Evolutionary conservation across 2,329 filamentous ascomycete genomes (phyloP).

Genomic region (Xylaria sp.): DNA sequence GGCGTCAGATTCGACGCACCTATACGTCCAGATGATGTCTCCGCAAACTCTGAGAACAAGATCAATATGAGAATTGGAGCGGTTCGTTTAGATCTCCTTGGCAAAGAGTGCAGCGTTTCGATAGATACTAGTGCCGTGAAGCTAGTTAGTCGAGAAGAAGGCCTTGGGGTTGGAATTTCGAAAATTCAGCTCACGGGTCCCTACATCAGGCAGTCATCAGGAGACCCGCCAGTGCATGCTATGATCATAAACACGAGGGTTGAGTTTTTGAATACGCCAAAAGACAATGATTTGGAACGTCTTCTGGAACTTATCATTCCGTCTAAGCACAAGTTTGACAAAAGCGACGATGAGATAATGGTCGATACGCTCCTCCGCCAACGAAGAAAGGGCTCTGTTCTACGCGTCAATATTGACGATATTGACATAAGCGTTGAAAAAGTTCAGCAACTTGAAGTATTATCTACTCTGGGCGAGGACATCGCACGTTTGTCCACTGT

Average conservation of each 20-base stretch:
- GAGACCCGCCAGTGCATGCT: slow-evolving; percentile 69
- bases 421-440: slow-evolving; percentile 71
- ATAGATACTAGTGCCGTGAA: slow-evolving; percentile 86
- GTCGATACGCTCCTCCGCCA: slow-evolving; percentile 90
- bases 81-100: slow-evolving; percentile 77
- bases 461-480: slow-evolving; percentile 80
- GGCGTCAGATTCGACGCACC: slow-evolving; percentile 69
- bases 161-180: slow-evolving; percentile 77
- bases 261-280: slow-evolving; percentile 77
- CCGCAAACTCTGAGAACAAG: slow-evolving; percentile 67
- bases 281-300: slow-evolving; percentile 81
- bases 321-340: slow-evolving; percentile 86
- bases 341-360: slow-evolving; percentile 91
- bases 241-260: slow-evolving; percentile 74
- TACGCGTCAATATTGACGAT: slow-evolving; percentile 74
- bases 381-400: slow-evolving; percentile 83
- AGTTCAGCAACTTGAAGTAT: slow-evolving; percentile 70
- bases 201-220: slow-evolving; percentile 62
- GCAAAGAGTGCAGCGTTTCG: slow-evolving; percentile 77
- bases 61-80: slow-evolving; percentile 81
- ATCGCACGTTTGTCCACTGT: slow-evolving; percentile 85
- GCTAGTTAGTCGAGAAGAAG: slow-evolving; percentile 77
- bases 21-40: slow-evolving; percentile 60
- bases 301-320: slow-evolving; percentile 89
- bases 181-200: slow-evolving; percentile 81